These are phyloP conservation scores for Tylopilus cervinicoccineus DNA, from an alignment of 768 basidiomycete species.

Conservation along the genomic window DNA sequence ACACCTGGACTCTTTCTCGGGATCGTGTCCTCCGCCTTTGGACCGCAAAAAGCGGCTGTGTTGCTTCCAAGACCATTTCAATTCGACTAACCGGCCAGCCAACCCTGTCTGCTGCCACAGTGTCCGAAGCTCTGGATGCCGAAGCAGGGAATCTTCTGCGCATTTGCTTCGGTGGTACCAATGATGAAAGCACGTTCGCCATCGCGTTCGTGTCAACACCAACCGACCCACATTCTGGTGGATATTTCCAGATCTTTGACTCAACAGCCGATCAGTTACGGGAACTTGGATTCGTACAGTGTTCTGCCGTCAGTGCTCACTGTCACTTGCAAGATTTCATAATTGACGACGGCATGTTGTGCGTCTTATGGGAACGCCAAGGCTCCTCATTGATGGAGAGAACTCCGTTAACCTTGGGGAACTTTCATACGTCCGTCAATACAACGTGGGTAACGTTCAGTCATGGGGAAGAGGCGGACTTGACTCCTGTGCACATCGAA, in stretches of 20 bases:
- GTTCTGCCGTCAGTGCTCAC: conserved; percentile 56
- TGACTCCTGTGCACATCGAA: conserved; percentile 86
- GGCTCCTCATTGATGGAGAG: conserved; percentile 69
- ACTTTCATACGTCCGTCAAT: conserved; percentile 26
- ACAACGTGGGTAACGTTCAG: conserved; percentile 51
- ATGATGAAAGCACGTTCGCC: conserved; percentile 54
- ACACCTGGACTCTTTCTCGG: conserved; percentile 82
- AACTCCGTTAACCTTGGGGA: conserved; percentile 42
- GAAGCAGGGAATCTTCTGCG: conserved; percentile 61
- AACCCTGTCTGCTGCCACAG: conserved; percentile 29
- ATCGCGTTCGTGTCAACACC: conserved; percentile 72
- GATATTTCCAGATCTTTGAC: conserved; percentile 70
- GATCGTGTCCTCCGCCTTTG: conserved; percentile 83
- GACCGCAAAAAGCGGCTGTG: conserved; percentile 72
- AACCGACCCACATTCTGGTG: conserved; percentile 61
- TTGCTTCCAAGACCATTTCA: conserved; percentile 56
- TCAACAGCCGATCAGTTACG: conserved; percentile 55
- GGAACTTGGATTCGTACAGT: conserved; percentile 55
- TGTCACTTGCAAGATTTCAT: conserved; percentile 81
- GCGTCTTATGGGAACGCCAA: conserved; percentile 78
- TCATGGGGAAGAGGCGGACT: conserved; percentile 68
- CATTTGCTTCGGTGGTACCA: conserved; percentile 47
- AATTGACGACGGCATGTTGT: conserved; percentile 47
- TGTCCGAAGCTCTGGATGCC: conserved; percentile 52
- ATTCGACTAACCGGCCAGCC: conserved; percentile 30